phyloP scores from a whole-genome alignment of 192 early-diverging fungal species.

The Coemansia sp. region DNA sequence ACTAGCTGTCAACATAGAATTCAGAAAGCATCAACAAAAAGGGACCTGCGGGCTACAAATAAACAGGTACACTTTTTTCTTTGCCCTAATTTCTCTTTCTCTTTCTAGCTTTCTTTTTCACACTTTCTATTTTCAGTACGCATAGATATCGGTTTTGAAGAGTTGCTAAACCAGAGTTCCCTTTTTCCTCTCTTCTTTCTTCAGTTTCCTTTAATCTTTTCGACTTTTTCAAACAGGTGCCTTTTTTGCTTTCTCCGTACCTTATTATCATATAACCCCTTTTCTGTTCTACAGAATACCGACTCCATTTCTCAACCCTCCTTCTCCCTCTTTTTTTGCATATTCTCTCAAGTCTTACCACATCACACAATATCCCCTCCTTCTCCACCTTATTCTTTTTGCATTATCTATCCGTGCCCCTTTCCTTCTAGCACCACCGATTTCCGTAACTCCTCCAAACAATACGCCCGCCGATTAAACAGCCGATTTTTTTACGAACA shows the following conservation, averaged over 20 bases:
- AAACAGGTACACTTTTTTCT: constrained; percentile 2
- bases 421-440: constrained; percentile 2
- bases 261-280: not conserved
- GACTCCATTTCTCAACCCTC: not conserved
- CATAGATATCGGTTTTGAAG: not conserved
- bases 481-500: not conserved
- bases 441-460: not conserved
- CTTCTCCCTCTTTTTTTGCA: not conserved
- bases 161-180: not conserved
- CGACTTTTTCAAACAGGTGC: not conserved
- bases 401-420: not conserved
- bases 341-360: not conserved
- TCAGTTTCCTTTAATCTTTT: not conserved
- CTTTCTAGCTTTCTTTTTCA: not conserved
- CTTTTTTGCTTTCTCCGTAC: not conserved
- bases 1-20: not conserved
- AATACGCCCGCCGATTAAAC: no score
- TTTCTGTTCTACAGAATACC: not conserved
- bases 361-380: constrained; percentile 11
- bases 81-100: constrained; percentile 3
- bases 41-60: constrained; percentile 7
- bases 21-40: constrained; percentile 9
- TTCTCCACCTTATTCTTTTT: not conserved
- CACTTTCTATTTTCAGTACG: constrained; percentile 1
- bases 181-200: not conserved